Base-by-base conservation (phyloP, 179 eudicot genomes). In the Drosera spatulata region DNA sequence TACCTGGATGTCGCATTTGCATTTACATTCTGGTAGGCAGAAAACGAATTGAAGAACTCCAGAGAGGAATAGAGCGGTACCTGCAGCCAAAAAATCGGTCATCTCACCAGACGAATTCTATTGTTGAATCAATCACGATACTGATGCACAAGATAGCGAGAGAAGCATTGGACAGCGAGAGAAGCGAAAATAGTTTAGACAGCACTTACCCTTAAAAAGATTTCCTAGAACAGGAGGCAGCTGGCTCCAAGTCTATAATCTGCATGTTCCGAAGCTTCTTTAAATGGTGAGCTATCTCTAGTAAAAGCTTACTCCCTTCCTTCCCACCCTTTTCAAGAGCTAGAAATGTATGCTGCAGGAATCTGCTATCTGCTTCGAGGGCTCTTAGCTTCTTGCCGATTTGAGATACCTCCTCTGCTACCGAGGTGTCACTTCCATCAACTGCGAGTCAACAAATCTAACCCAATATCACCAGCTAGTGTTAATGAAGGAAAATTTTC, bases 321-420 rank as follows among this genome's bases (percentile, higher is more conserved):
- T 12, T 54, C 69, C 66, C 50, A 50, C 63, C 75, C 56, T 66
- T 66, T 33, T 63, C 60, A 55, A 71, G 68, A 39, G 61, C 51
- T 7, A 46, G 66, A 46, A 72, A 33, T n/a, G 68, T 60, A 7
- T 50, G 64, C 62, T 42, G 38, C 37, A 63, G 44, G 66, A 67
- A 67, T 72, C 68, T 58, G 62, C 60, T 50, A 7, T 65, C 61
- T 50, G 54, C 68, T 70, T 65, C 63, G 13, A 61, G 56, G 55
- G 56, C 62, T 33, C 45, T 63, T 59, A 63, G 15, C 63, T 73
- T 66, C 61, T 44, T 50, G 11, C 60, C 67, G 13, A 66, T 41
- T 61, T 71, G 63, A 40, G 62, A 52, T 10, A 58, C 56, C 62
- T 63, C 68, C 64, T 66, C 65, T 37, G 61, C 56, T 55, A 60